Conservation (phyloP, 106 monocot genomes). For the Platanthera zijinensis region DNA sequence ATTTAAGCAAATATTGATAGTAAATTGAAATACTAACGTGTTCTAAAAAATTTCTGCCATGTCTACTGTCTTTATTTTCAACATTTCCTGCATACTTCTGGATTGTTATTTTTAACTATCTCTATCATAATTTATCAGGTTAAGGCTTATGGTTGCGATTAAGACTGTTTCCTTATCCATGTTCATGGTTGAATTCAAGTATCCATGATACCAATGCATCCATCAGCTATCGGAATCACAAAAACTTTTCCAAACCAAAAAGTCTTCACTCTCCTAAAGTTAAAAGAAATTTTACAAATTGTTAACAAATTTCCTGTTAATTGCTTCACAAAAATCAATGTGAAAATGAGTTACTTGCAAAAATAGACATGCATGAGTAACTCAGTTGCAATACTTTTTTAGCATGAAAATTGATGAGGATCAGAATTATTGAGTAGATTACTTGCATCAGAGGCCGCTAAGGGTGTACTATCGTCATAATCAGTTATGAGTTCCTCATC, state of each 20-base stretch:
- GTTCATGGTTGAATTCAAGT: neutral
- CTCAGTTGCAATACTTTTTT: neutral
- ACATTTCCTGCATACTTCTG: neutral
- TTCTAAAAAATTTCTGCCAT: neutral
- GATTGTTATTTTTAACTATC: neutral
- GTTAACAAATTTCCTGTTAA: neutral
- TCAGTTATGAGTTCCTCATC: too few species aligned
- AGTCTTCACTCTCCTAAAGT: neutral
- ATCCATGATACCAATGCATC: neutral
- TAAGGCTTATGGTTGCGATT: neutral
- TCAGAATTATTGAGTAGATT: too few species aligned
- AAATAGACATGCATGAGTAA: neutral
- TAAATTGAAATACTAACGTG: neutral
- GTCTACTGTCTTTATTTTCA: neutral
- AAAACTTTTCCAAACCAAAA: neutral
- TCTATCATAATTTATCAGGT: neutral
- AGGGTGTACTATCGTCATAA: too few species aligned
- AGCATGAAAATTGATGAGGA: neutral
- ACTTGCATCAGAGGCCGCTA: too few species aligned
- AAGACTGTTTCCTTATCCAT: neutral
- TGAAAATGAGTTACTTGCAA: slow-evolving; percentile 1
- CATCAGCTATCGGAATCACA: neutral
- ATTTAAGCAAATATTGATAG: neutral
- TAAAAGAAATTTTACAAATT: neutral
- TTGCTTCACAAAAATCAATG: neutral